These are phyloP conservation scores for Sporormia fimetaria DNA, from an alignment of 495 filamentous ascomycete genomes.

Conservation along the genomic window DNA sequence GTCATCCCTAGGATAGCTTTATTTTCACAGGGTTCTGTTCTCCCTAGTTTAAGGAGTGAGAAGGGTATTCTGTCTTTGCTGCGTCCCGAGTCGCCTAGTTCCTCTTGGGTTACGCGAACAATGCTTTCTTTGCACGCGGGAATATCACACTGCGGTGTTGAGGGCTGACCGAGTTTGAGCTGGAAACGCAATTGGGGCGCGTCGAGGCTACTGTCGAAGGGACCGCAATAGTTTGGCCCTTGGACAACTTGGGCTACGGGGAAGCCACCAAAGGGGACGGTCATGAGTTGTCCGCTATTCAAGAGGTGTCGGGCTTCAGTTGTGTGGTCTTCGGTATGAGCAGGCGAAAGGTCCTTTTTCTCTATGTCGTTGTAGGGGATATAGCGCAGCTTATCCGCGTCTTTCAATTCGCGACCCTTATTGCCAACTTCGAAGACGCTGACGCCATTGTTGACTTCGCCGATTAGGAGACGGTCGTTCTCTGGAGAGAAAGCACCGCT, in stretches of 20 bases:
- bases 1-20: too few species aligned
- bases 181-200: constrained; percentile 22
- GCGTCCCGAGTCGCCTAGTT: constrained; percentile 23
- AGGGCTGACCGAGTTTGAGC: constrained; percentile 1
- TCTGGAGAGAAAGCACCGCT: constrained; percentile 65
- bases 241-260: constrained; percentile 32
- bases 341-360: constrained; percentile 5
- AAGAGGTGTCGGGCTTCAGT: constrained; percentile 16
- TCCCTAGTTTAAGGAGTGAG: too few species aligned
- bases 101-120: constrained; percentile 8
- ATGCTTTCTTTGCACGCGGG: constrained; percentile 18
- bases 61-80: constrained; percentile 26
- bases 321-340: neutral
- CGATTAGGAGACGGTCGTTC: constrained; percentile 57
- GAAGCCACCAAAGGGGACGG: constrained; percentile 27
- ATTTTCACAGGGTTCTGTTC: too few species aligned
- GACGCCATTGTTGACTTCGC: constrained; percentile 63
- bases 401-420: constrained; percentile 17
- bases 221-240: constrained; percentile 26
- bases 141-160: constrained; percentile 15
- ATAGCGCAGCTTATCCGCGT: constrained; percentile 20
- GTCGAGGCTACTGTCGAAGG: constrained; percentile 13
- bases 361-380: constrained; percentile 9
- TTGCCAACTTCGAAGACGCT: constrained; percentile 45
- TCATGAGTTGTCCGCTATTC: constrained; percentile 17